Base-by-base conservation (phyloP, 2,329 filamentous ascomycete species). In the Pseudofabraea citricarpa region DNA sequence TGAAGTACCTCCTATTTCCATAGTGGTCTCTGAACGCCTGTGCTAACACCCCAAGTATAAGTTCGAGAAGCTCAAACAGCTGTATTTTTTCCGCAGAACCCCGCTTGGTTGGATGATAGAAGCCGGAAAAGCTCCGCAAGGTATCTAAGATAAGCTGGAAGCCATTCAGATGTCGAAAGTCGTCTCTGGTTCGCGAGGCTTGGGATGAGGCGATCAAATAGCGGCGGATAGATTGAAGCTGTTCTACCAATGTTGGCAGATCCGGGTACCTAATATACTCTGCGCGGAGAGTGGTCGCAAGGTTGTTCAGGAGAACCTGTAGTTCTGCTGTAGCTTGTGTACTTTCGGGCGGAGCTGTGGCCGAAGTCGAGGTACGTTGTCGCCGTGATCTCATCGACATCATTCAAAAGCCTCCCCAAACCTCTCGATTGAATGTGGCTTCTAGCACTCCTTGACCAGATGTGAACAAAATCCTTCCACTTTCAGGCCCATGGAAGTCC, bases 1-100 rank as follows among this genome's bases (percentile, higher is more conserved):
- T 78, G 62, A 97, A 97, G 68, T 91, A 96, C 54, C 87, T 80
- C 57, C 84, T 79, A 65, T 97, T 98, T 16, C 90, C 91, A 36
- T 84, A 75, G 63, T 97, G 90, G 36, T 81, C 81, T 42, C 81
- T 78, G 52, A 98, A 75, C 27, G 56, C 53, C 44, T 61, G 53
- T 1, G 86, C 83, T 21, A 97, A 68, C 12, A 93, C 79, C 23
- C 80, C 80, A 29, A 93, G 70, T n/a, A 85, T 75, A 7, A 75
- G 75, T 56, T 89, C 79, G 15, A 95, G 69, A 15, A 91, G 69
- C 47, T 78, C 74, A 57, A 89, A 86, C 45, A 87, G 70, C 35
- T 73, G 72, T 44, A 72, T 68, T 61, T 83, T 86, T 47, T 88
- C 81, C 36, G 78, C 68, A 29, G 79, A 66, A 40, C 67, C 76